Conservation (phyloP, 495 filamentous ascomycete species). For the Tirmania nivea region DNA sequence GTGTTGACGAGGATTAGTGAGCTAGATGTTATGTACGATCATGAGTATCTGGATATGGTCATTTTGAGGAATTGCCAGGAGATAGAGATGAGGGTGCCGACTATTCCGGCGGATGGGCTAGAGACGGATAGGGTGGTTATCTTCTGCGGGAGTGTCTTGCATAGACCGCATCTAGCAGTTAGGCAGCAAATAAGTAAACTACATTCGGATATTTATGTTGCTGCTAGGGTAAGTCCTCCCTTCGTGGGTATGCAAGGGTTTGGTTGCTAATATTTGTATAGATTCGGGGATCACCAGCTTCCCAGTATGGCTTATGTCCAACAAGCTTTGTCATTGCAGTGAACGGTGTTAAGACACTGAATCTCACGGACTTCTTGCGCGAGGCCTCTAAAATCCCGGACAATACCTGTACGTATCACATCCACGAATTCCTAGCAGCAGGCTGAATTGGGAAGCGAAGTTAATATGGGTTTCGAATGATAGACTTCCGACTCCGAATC, state of each 20-base stretch:
- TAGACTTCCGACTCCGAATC: slow-evolving; percentile 75
- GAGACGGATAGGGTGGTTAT: slow-evolving; percentile 80
- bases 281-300: slow-evolving; percentile 55
- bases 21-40: slow-evolving; percentile 88
- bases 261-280: slow-evolving; percentile 21
- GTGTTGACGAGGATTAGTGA: slow-evolving; percentile 84
- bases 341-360: slow-evolving; percentile 63
- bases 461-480: too few species aligned
- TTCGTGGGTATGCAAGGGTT: background rate
- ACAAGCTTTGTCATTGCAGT: slow-evolving; percentile 96
- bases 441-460: background rate
- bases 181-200: slow-evolving; percentile 90
- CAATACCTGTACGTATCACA: slow-evolving; percentile 47
- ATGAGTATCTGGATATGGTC: slow-evolving; percentile 59
- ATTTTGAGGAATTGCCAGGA: slow-evolving; percentile 74
- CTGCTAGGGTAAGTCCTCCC: slow-evolving; percentile 37
- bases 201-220: slow-evolving; percentile 95
- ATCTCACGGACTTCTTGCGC: slow-evolving; percentile 55
- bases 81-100: slow-evolving; percentile 55
- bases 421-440: background rate
- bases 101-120: slow-evolving; percentile 69
- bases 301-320: slow-evolving; percentile 77
- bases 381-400: slow-evolving; percentile 74
- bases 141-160: slow-evolving; percentile 87
- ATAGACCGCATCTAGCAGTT: slow-evolving; percentile 87